Percentiles rank a stretch among this genome's conserved stretches.
phyloP scores from a whole-genome alignment of 768 basidiomycete genomes.

The Melanogaster broomeanus region DNA sequence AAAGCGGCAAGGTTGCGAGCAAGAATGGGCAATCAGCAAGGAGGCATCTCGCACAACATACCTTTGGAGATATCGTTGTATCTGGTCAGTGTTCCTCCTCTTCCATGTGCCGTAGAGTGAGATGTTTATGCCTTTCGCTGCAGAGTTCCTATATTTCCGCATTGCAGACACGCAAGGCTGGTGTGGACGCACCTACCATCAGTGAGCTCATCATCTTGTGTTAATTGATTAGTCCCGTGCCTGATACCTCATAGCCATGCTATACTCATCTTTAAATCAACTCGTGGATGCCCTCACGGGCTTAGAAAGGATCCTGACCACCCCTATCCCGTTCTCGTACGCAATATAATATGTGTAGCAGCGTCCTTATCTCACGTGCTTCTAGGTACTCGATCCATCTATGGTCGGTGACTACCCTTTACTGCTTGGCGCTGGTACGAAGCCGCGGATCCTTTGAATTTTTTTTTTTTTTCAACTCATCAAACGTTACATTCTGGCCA shows the following conservation, averaged over 20 bases:
- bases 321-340: constrained; percentile 76
- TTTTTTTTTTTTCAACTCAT: constrained; percentile 1
- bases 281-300: constrained; percentile 69
- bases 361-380: not conserved
- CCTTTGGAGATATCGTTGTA: constrained; percentile 73
- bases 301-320: constrained; percentile 71
- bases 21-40: constrained; percentile 41
- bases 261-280: constrained; percentile 50
- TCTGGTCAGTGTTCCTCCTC: constrained; percentile 42
- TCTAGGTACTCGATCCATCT: constrained; percentile 66
- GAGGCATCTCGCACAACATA: constrained; percentile 54
- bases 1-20: constrained; percentile 59
- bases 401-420: constrained; percentile 64
- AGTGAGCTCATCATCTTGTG: constrained; percentile 41
- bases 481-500: constrained; percentile 2
- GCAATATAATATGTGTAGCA: constrained; percentile 13
- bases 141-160: constrained; percentile 70
- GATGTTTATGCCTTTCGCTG: not conserved
- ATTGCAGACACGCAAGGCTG: constrained; percentile 53
- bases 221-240: not conserved
- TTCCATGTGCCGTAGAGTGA: not conserved
- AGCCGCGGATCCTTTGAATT: not conserved
- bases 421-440: constrained; percentile 59
- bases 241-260: constrained; percentile 36
- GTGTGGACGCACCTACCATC: constrained; percentile 58